Conservation (phyloP, 345 rosid species). For the Reutealis trisperma region DNA sequence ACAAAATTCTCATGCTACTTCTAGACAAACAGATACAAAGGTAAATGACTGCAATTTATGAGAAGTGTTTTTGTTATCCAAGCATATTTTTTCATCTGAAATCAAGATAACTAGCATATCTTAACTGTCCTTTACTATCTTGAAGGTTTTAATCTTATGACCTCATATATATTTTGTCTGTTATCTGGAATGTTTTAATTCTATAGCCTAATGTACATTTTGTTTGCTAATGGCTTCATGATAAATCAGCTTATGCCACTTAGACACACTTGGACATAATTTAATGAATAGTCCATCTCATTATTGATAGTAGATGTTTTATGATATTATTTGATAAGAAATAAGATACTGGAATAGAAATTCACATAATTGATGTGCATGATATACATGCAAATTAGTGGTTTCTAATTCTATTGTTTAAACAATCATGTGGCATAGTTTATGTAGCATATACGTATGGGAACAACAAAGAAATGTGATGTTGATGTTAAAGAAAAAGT, state of each 20-base stretch:
- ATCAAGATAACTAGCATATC: too few species aligned
- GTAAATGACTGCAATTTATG: conserved; percentile 33
- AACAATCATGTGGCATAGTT: neutral
- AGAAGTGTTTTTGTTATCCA: neutral
- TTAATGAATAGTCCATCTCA: neutral
- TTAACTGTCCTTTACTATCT: too few species aligned
- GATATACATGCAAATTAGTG: neutral
- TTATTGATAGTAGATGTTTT: neutral
- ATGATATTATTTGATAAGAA: neutral
- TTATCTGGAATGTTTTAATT: neutral
- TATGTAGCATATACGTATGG: neutral
- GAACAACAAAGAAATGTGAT: neutral
- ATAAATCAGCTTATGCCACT: neutral
- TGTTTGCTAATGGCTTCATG: neutral
- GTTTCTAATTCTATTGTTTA: neutral
- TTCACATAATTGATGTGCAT: neutral
- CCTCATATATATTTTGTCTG: too few species aligned
- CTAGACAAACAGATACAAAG: conserved; percentile 63
- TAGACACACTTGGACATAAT: neutral
- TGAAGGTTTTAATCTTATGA: too few species aligned
- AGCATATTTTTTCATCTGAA: too few species aligned
- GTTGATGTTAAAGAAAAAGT: neutral
- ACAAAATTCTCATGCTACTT: conserved; percentile 51
- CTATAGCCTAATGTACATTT: neutral
- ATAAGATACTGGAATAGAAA: neutral